Evolutionary conservation across 305 asterid genomes (phyloP).

Genomic region (Rubia tinctorum): DNA sequence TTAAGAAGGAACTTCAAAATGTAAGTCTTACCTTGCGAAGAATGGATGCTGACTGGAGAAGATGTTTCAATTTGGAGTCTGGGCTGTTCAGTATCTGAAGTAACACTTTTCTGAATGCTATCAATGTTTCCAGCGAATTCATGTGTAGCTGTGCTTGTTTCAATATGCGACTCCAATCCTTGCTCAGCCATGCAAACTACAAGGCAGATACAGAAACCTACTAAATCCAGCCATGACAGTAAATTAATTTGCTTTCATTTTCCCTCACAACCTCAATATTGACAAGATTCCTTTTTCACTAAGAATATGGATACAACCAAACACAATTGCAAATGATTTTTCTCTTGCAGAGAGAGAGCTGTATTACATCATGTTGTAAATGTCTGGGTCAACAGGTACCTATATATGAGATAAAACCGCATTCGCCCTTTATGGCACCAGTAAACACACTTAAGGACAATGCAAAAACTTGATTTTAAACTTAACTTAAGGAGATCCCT

Average conservation of each 20-base stretch:
- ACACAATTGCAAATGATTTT: not conserved
- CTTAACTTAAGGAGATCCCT: not conserved
- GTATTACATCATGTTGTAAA: not conserved
- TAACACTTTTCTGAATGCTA: constrained; percentile 86
- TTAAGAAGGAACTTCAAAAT: constrained; percentile 20
- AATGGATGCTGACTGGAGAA: constrained; percentile 80
- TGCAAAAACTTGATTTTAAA: not conserved
- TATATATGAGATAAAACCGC: not conserved
- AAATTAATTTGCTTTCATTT: not conserved
- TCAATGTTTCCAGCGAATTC: constrained; percentile 93
- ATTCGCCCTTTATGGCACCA: not conserved
- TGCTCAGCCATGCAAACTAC: constrained; percentile 67
- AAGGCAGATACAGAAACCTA: constrained; percentile 7
- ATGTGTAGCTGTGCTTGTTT: constrained; percentile 81
- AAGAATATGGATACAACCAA: not conserved
- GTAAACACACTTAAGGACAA: not conserved
- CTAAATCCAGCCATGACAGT: not conserved
- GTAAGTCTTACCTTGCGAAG: constrained; percentile 80
- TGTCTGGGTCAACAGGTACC: not conserved
- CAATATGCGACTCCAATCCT: constrained; percentile 67
- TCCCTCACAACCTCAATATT: not conserved
- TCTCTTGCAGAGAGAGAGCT: not conserved
- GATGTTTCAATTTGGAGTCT: constrained; percentile 66
- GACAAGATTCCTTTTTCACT: not conserved
- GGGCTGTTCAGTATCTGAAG: constrained; percentile 63